Conservation (phyloP, 2,329 filamentous ascomycete species). For the Fusarium acutatum region DNA sequence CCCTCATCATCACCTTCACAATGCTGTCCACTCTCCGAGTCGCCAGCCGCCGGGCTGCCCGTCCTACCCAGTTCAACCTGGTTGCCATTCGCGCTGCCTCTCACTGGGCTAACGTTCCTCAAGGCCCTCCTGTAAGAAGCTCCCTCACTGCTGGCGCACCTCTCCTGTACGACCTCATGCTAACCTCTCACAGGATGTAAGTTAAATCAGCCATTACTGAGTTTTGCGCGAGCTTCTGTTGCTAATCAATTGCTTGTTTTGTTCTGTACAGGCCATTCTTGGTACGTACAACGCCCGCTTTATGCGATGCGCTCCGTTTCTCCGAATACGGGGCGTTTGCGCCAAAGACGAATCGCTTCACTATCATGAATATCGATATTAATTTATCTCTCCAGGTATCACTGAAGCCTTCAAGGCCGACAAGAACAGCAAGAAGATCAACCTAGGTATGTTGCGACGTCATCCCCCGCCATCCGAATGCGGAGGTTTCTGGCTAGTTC, state of each 20-base stretch:
- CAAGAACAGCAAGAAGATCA: constrained; percentile 93
- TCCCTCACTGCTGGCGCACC: constrained; percentile 21
- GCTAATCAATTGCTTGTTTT: constrained; percentile 36
- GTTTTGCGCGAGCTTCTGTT: constrained; percentile 24
- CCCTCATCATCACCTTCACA: constrained; percentile 39
- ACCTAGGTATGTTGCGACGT: constrained; percentile 72
- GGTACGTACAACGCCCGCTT: constrained; percentile 56
- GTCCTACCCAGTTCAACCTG: constrained; percentile 50
- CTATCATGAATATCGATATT: constrained; percentile 23
- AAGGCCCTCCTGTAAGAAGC: constrained; percentile 87
- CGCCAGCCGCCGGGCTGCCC: constrained; percentile 59
- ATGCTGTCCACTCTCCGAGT: constrained; percentile 67
- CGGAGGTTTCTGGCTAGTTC: constrained; percentile 22
- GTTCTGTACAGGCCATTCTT: constrained; percentile 71
- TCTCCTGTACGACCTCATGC: constrained; percentile 15
- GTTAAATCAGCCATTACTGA: constrained; percentile 28
- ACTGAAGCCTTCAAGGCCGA: constrained; percentile 99
- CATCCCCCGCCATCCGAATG: constrained; percentile 5
- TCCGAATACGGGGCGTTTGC: constrained; percentile 5
- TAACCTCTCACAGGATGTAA: constrained; percentile 49
- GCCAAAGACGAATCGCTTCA: constrained; percentile 21
- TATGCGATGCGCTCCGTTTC: constrained; percentile 32
- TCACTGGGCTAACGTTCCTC: constrained; percentile 89
- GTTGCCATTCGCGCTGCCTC: constrained; percentile 68
- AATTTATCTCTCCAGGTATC: constrained; percentile 67